These are phyloP conservation scores for Ganoderma lucidum DNA, from an alignment of 1,284 basidiomycete genomes.

Conservation along the genomic window DNA sequence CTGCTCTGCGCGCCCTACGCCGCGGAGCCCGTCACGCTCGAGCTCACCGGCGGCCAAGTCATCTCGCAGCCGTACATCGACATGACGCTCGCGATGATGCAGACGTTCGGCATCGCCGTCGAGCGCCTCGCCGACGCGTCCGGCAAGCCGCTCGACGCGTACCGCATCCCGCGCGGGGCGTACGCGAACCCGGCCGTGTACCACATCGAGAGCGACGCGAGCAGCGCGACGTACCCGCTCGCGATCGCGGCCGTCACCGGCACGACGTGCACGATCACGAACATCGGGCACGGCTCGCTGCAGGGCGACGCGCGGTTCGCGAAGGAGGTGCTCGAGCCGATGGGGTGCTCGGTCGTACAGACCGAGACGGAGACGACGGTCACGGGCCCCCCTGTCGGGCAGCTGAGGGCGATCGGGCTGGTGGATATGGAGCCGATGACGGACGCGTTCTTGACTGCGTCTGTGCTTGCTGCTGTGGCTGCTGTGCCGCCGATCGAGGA, in stretches of 20 bases:
- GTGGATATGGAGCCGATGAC: slow-evolving; percentile 99
- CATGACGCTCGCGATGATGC: slow-evolving; percentile 99
- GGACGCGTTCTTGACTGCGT: slow-evolving; percentile 97
- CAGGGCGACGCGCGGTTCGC: slow-evolving; percentile 98
- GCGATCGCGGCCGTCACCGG: slow-evolving; percentile 98
- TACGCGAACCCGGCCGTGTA: slow-evolving; percentile 87
- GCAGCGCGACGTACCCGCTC: slow-evolving; percentile 96
- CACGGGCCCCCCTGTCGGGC: slow-evolving; percentile 84
- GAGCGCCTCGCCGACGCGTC: slow-evolving; percentile 72
- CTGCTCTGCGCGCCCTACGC: slow-evolving; percentile 97
- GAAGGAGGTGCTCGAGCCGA: slow-evolving; percentile 90
- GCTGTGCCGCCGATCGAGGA: slow-evolving; percentile 53
- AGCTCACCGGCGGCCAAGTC: slow-evolving; percentile 92
- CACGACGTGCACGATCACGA: slow-evolving; percentile 91
- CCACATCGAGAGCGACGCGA: slow-evolving; percentile 95
- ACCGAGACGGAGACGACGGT: slow-evolving; percentile 93
- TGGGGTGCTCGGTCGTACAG: slow-evolving; percentile 95
- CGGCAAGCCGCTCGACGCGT: slow-evolving; percentile 79
- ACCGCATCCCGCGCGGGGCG: slow-evolving; percentile 85
- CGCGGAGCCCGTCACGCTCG: slow-evolving; percentile 80
- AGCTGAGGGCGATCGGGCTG: slow-evolving; percentile 84
- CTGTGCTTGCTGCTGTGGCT: slow-evolving; percentile 90
- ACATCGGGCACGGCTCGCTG: slow-evolving; percentile 90
- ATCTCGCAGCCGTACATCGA: slow-evolving; percentile 99
- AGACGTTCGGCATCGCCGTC: slow-evolving; percentile 89